Percentiles rank a stretch among this genome's conserved stretches.
Evolutionary conservation across 2,329 filamentous ascomycete species (phyloP).

Genomic region (Dryadomyces quercus-mongolicae): DNA sequence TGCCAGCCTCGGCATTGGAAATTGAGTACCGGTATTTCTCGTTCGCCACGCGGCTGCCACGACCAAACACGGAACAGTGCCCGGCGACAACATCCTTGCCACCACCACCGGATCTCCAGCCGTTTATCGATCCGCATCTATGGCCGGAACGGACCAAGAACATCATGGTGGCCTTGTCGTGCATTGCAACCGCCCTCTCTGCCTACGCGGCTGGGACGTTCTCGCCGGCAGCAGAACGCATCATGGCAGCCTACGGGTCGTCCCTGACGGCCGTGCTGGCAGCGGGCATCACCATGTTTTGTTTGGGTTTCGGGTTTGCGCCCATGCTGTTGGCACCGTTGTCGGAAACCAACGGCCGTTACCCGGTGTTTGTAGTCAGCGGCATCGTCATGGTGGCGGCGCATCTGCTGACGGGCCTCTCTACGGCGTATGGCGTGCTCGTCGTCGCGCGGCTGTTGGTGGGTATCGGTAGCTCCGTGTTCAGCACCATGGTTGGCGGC

Average conservation of each 20-base stretch:
- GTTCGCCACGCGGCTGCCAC: conserved; percentile 26
- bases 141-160: conserved; percentile 63
- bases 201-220: conserved; percentile 76
- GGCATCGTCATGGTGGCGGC: conserved; percentile 60
- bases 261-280: conserved; percentile 48
- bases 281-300: conserved; percentile 71
- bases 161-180: conserved; percentile 61
- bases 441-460: conserved; percentile 63
- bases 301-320: conserved; percentile 64
- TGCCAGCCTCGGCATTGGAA: conserved; percentile 1
- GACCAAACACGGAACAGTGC: conserved; percentile 11
- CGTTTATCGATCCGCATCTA: conserved; percentile 57
- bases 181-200: conserved; percentile 61
- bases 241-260: conserved; percentile 54
- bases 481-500: conserved; percentile 85
- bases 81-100: conserved; percentile 21
- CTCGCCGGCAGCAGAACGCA: conserved; percentile 53
- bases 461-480: conserved; percentile 65
- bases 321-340: conserved; percentile 86
- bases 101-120: conserved; percentile 48
- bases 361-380: conserved; percentile 67
- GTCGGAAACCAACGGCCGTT: conserved; percentile 76
- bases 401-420: conserved; percentile 62
- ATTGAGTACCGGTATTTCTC: conserved; percentile 29
- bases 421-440: conserved; percentile 59